Evolutionary conservation across 2,329 filamentous ascomycete species (phyloP).

Genomic region (Ophiocordyceps camponoti-leonardi): DNA sequence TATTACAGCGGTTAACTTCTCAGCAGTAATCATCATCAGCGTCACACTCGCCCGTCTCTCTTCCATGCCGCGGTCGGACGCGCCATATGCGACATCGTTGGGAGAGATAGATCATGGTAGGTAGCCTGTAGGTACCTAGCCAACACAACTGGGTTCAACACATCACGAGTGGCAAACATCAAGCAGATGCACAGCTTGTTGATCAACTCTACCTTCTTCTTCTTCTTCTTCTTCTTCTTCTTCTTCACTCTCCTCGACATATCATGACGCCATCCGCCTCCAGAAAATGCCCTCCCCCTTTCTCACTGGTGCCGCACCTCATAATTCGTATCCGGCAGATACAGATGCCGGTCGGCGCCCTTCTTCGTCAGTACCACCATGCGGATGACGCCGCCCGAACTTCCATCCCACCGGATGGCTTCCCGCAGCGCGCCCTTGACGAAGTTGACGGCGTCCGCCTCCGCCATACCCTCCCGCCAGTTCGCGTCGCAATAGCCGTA

Average conservation of each 20-base stretch:
- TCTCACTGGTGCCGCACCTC: slow-evolving; percentile 46
- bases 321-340: slow-evolving; percentile 86
- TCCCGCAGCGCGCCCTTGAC: slow-evolving; percentile 83
- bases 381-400: slow-evolving; percentile 92
- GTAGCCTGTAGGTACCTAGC: no score
- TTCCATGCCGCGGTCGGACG: no score
- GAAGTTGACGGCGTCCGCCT: slow-evolving; percentile 77
- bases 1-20: no score
- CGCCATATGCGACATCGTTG: no score
- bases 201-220: neutral
- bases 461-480: slow-evolving; percentile 90
- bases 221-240: no score
- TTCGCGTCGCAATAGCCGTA: slow-evolving; percentile 97
- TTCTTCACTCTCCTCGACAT: neutral
- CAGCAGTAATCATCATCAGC: no score
- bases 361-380: slow-evolving; percentile 90
- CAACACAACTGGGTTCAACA: no score
- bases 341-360: slow-evolving; percentile 84
- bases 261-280: neutral
- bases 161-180: neutral
- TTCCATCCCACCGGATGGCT: slow-evolving; percentile 99
- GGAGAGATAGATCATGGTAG: no score
- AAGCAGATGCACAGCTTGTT: neutral
- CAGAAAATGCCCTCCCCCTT: slow-evolving; percentile 11
- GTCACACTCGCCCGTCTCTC: no score